These are phyloP conservation scores for Russula griseocarnosa DNA, from an alignment of 768 basidiomycete genomes.

Conservation along the genomic window DNA sequence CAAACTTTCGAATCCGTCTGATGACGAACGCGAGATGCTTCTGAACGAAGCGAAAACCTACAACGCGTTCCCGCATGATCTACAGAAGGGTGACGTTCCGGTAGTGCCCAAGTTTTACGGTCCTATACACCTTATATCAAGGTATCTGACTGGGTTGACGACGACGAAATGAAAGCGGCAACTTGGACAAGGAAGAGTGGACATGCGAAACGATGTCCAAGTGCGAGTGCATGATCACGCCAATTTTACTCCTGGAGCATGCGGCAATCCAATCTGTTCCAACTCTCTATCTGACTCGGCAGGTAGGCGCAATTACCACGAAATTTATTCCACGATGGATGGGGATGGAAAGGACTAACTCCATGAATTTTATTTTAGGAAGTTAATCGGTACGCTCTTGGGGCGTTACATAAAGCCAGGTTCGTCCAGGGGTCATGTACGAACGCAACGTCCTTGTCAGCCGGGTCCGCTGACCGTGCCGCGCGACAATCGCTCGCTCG, in stretches of 20 bases:
- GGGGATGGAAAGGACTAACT: neutral
- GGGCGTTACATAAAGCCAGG: constrained; percentile 40
- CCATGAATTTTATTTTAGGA: constrained; percentile 26
- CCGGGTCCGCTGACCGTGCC: too few relatives aligned
- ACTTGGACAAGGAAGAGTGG: neutral
- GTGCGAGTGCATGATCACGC: constrained; percentile 33
- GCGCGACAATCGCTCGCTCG: too few relatives aligned
- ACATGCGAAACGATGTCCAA: neutral
- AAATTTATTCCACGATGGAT: neutral
- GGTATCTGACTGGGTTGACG: neutral
- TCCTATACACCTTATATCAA: constrained; percentile 42
- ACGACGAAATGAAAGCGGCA: neutral
- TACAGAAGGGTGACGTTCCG: constrained; percentile 50
- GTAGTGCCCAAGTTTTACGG: constrained; percentile 60
- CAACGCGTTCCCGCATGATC: constrained; percentile 42
- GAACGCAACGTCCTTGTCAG: constrained; percentile 44
- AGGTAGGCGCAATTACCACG: neutral
- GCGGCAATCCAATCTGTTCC: constrained; percentile 41
- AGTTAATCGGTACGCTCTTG: constrained; percentile 35
- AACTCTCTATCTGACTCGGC: constrained; percentile 29
- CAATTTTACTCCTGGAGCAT: constrained; percentile 47
- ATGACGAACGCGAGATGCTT: constrained; percentile 28
- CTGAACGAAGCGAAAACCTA: too few relatives aligned
- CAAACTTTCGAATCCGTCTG: constrained; percentile 27
- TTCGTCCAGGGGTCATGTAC: constrained; percentile 42